phyloP scores from a whole-genome alignment of 768 basidiomycete species.

The Xanthoconium purpureum region DNA sequence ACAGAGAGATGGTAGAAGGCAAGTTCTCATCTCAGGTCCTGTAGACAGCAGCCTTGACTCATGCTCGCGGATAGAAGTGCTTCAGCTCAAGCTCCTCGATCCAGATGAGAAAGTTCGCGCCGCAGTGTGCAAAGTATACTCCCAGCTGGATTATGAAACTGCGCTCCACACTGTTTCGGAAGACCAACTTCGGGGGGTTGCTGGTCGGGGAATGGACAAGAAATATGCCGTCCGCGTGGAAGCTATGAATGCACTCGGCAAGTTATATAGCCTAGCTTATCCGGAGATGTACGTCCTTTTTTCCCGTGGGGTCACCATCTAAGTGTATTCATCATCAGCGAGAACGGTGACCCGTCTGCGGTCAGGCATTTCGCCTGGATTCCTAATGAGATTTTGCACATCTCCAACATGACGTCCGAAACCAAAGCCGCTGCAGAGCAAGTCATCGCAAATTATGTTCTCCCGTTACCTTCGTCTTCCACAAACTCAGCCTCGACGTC shows the following conservation, averaged over 20 bases:
- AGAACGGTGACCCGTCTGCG: constrained; percentile 71
- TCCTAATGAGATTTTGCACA: constrained; percentile 66
- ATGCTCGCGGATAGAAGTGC: constrained; percentile 42
- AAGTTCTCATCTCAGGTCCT: constrained; percentile 19
- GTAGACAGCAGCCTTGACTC: constrained; percentile 1
- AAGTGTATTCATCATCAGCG: constrained; percentile 44
- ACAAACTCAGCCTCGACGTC: constrained; percentile 38
- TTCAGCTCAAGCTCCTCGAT: constrained; percentile 69
- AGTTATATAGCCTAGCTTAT: constrained; percentile 77
- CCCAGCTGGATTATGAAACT: constrained; percentile 86
- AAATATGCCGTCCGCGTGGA: constrained; percentile 72
- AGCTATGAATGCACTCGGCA: constrained; percentile 73
- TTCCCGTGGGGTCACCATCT: neutral
- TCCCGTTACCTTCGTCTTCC: constrained; percentile 66
- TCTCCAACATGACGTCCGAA: constrained; percentile 50
- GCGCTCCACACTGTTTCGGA: constrained; percentile 77
- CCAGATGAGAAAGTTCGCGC: constrained; percentile 90
- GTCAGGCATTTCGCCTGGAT: constrained; percentile 90
- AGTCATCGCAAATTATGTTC: constrained; percentile 67
- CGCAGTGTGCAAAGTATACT: constrained; percentile 78
- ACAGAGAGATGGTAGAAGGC: constrained; percentile 73
- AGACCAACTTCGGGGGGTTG: constrained; percentile 58
- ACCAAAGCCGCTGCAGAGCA: constrained; percentile 66
- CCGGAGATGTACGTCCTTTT: constrained; percentile 76
- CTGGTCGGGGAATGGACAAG: constrained; percentile 76